Conservation (phyloP, 1,284 basidiomycete genomes). For the Dichomitus squalens region DNA sequence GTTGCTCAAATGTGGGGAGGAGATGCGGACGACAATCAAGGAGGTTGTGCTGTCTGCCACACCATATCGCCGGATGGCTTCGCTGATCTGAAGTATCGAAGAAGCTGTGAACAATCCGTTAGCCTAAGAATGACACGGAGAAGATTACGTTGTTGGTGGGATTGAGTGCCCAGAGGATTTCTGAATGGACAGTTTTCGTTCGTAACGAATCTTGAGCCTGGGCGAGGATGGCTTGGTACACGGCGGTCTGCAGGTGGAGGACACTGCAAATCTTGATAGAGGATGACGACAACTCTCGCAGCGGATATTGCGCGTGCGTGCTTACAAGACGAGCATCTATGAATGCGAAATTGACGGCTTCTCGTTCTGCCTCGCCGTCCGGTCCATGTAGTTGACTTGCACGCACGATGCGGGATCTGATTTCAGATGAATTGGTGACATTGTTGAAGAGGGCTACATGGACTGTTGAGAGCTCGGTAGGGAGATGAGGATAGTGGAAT, state of each 20-base stretch:
- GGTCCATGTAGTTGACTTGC: conserved; percentile 62
- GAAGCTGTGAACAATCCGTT: not conserved
- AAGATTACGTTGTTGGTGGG: conserved; percentile 78
- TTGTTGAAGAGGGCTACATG: conserved; percentile 70
- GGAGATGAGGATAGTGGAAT: conserved; percentile 56
- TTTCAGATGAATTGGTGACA: conserved; percentile 62
- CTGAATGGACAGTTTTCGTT: conserved; percentile 84
- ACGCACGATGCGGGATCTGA: conserved; percentile 69
- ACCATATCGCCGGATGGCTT: conserved; percentile 84
- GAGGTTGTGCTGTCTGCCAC: conserved; percentile 68
- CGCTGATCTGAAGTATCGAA: conserved; percentile 65
- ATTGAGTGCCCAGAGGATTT: conserved; percentile 82
- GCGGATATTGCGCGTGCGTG: conserved; percentile 7
- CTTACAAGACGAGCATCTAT: conserved; percentile 74
- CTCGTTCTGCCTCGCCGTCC: conserved; percentile 70
- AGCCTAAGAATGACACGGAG: not conserved
- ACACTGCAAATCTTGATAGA: conserved; percentile 66
- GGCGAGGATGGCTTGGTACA: conserved; percentile 79
- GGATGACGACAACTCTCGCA: not conserved
- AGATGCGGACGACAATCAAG: conserved; percentile 76
- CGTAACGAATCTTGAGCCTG: conserved; percentile 58
- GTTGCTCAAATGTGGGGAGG: conserved; percentile 39
- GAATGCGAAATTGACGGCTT: conserved; percentile 85
- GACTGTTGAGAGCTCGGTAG: conserved; percentile 43
- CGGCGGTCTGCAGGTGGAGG: conserved; percentile 78